Base-by-base conservation (phyloP, 2,329 filamentous ascomycete genomes). In the Teratosphaeria destructans region DNA sequence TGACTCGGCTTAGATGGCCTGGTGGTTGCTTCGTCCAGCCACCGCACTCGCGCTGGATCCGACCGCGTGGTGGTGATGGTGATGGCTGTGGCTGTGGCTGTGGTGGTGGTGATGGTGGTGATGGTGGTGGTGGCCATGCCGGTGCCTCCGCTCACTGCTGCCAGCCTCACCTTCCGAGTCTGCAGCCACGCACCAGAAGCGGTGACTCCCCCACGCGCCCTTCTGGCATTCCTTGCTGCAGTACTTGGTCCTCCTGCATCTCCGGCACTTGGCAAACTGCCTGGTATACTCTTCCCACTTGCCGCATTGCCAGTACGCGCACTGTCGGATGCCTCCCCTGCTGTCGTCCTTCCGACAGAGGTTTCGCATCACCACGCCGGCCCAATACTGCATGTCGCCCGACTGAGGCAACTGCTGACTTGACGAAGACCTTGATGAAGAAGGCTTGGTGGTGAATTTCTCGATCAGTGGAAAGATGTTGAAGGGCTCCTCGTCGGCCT, bases 191-290 rank as follows among this genome's bases (percentile, higher is more conserved):
- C 94, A 99, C 94, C 94, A 99, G 77, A 97, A 95, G 62, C 94
- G 86, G 73, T 99, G 94, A 76, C 91, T 97, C 32, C 94, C 91
- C 94, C 94, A 99, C 10, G 94, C 95, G 68, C 90, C 95, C 80
- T 97, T 97, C 77, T 99, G 94, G 76, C 94, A 99, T 75, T 99
- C 94, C 76, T 99, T 99, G 82, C 92, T 96, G 85, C 94, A 99
- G 64, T 72, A 72, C 58, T 99, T 99, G 63, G 94, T 99, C 65
- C 94, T 86, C 67, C 94, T 86, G 77, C 94, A 99, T 65, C 94
- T 87, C 65, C 94, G 87, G 77, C 94, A 99, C 77, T 99, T 99
- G 67, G 94, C 94, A 74, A 99, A 99, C 72, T 99, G 93, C 62
- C 94, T 85, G 47, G 93, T 92, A 73, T 85, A 96, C 75, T 96